Base-by-base conservation (phyloP, 2,329 filamentous ascomycete species). In the Delphinella strobiligena region DNA sequence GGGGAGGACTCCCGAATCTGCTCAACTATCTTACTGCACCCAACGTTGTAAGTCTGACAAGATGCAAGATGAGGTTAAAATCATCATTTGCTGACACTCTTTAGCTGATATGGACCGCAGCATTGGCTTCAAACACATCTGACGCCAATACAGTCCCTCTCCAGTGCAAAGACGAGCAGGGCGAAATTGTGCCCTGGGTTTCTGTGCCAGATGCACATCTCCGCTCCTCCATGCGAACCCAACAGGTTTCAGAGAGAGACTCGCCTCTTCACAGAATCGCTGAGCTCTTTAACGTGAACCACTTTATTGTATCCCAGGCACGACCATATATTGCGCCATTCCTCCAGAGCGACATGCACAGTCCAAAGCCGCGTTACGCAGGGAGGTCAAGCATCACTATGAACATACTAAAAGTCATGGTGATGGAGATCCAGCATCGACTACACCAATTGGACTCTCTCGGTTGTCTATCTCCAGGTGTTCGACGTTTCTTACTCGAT, bases 21-120 rank as follows among this genome's bases (percentile, higher is more conserved):
- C 72, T 96, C 24, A 96, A 95, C 59, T 91, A 95, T 55, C 70
- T 95, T 37, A 95, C 88, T 2, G 84, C 89, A 2, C 89, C 89
- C 3, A 89, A 95, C 54, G 87, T 95, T 52, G 82, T 87, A 72
- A 49, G 81, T 78, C 2, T 5, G 9, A 30, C 12, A 31, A 17
- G 9, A 3, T 4, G 7, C 8, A 30, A n/a, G 9, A 19, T 40
- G 12, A 34, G 9, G n/a, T 32, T 16, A 29, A 8, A 29, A 7
- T 29, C 24, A 17, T 14, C 17, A 15, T 16, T 11, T 22, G 5
- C 22, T 27, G 12, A 24, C 9, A 12, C 12, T 10, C 15, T 30
- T 34, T 38, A 85, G 74, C 70, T 93, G 41, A 86, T 88, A 47
- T 83, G 82, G 75, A 83, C 81, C 7, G 82, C 82, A 3, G 82